These are phyloP conservation scores for Leonotis leonurus DNA, from an alignment of 257 asterid genomes.

Conservation along the genomic window DNA sequence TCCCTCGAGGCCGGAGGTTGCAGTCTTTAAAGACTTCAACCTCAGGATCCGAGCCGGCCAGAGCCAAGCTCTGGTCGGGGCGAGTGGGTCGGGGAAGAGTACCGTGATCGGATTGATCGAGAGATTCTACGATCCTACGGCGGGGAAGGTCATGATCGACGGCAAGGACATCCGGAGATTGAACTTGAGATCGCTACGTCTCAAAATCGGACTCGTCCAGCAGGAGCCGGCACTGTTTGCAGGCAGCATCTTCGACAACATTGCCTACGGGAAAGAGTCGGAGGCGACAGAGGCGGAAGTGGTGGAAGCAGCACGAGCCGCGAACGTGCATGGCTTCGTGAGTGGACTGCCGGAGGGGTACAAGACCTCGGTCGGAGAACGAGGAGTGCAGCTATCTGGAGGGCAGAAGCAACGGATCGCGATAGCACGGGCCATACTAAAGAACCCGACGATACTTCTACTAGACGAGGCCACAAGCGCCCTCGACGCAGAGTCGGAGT, in stretches of 20 bases:
- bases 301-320: slow-evolving; percentile 86
- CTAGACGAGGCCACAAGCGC: slow-evolving; percentile 99
- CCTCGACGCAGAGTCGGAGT: slow-evolving; percentile 85
- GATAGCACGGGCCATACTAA: slow-evolving; percentile 84
- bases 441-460: slow-evolving; percentile 75
- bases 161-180: slow-evolving; percentile 79
- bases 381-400: slow-evolving; percentile 93
- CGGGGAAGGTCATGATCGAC: slow-evolving; percentile 89
- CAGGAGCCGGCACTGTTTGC: slow-evolving; percentile 98
- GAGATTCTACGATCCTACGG: slow-evolving; percentile 78
- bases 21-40: slow-evolving; percentile 72
- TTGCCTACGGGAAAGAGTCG: slow-evolving; percentile 85
- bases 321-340: slow-evolving; percentile 75
- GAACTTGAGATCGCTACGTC: slow-evolving; percentile 69
- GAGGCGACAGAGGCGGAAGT: slow-evolving; percentile 84
- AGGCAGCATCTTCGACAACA: slow-evolving; percentile 78
- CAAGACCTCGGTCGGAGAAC: slow-evolving; percentile 75
- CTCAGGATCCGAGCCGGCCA: slow-evolving; percentile 87
- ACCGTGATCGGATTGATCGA: slow-evolving; percentile 70
- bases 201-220: slow-evolving; percentile 78
- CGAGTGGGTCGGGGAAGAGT: slow-evolving; percentile 97
- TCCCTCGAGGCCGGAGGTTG: slow-evolving; percentile 86
- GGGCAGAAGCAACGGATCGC: slow-evolving; percentile 97
- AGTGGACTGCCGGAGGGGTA: slow-evolving; percentile 88
- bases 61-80: slow-evolving; percentile 97